Base-by-base conservation (phyloP, 192 early-diverging fungal species). In the Entrophospora sp. region DNA sequence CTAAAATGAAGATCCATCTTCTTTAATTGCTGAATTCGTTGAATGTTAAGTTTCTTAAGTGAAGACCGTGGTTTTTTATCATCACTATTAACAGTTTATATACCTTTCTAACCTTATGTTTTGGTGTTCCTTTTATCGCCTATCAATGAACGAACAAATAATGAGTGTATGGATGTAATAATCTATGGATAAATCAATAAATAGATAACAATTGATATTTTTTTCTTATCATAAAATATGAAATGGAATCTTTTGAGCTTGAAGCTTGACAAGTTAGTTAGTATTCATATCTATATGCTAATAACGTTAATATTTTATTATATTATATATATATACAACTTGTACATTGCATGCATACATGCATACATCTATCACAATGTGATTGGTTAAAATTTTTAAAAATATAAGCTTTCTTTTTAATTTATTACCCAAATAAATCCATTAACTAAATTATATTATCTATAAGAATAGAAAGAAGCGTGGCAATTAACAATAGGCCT, bases 381-480 rank as follows among this genome's bases (percentile, higher is more conserved):
- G n/a, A n/a, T n/a, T n/a, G n/a, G n/a, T n/a, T n/a, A n/a, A n/a
- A n/a, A n/a, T n/a, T n/a, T n/a, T n/a, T n/a, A n/a, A n/a, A n/a
- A n/a, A n/a, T n/a, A n/a, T n/a, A n/a, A n/a, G n/a, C n/a, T n/a
- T n/a, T n/a, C n/a, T n/a, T n/a, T n/a, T n/a, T n/a, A n/a, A n/a
- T n/a, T n/a, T n/a, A n/a, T n/a, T n/a, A n/a, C n/a, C n/a, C n/a
- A n/a, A n/a, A n/a, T n/a, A n/a, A n/a, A n/a, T n/a, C n/a, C n/a
- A n/a, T n/a, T n/a, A n/a, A n/a, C n/a, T n/a, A n/a, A n/a, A n/a
- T n/a, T n/a, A n/a, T n/a, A n/a, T n/a, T n/a, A n/a, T n/a, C n/a
- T n/a, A n/a, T n/a, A 86, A 90, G 75, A 89, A 91, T 82, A 84
- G 91, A 77, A 98, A 98, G 89, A 87, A 88, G 88, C 89, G 96